These are phyloP conservation scores for Pseudophaeomoniella oleicola DNA, from an alignment of 2,329 filamentous ascomycete species.

Conservation along the genomic window DNA sequence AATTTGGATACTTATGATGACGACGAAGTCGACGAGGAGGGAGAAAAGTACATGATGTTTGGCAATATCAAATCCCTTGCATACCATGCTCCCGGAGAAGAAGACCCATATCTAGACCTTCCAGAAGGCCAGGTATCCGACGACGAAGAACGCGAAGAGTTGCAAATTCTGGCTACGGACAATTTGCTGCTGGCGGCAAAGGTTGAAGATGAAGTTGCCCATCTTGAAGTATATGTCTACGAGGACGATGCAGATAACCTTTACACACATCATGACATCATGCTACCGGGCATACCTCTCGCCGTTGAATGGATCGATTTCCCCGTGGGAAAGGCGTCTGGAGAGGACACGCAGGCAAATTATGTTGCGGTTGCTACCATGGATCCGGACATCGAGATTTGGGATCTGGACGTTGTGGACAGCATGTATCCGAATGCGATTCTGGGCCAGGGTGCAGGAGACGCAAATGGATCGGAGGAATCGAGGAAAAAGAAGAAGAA, in stretches of 20 bases:
- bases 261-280: conserved; percentile 98
- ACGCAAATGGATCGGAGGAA: conserved; percentile 34
- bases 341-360: conserved; percentile 60
- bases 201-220: conserved; percentile 91
- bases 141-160: conserved; percentile 80
- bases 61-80: conserved; percentile 86
- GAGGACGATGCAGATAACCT: conserved; percentile 91
- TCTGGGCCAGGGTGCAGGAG: conserved; percentile 56
- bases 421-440: conserved; percentile 98
- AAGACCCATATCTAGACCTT: conserved; percentile 93
- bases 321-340: conserved; percentile 59
- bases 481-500: conserved; percentile 78
- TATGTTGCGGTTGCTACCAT: conserved; percentile 93
- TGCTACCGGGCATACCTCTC: conserved; percentile 91
- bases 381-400: conserved; percentile 96
- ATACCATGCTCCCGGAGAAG: conserved; percentile 86
- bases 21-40: conserved; percentile 52
- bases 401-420: conserved; percentile 92
- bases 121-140: conserved; percentile 47
- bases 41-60: conserved; percentile 76
- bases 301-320: conserved; percentile 93
- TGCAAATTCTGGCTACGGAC: conserved; percentile 84
- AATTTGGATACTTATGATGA: conserved; percentile 93
- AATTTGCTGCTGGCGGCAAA: conserved; percentile 86
- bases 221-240: conserved; percentile 94